Percentiles rank a stretch among this genome's conserved stretches.
Conservation (phyloP, 1,284 basidiomycete genomes). For the Puccinia hordei region DNA sequence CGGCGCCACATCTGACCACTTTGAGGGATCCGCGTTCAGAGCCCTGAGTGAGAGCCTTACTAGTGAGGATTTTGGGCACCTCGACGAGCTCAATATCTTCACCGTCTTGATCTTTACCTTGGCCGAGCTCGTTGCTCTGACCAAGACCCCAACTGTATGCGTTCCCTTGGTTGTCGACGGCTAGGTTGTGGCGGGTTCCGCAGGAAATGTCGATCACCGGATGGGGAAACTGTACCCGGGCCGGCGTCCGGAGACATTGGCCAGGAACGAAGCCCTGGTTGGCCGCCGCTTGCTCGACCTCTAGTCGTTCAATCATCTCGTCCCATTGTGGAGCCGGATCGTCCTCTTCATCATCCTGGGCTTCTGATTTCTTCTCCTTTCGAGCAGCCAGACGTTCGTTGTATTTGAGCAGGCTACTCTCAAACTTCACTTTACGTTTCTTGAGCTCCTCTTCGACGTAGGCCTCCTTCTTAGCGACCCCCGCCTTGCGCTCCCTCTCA, state of each 20-base stretch:
- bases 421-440: constrained; percentile 52
- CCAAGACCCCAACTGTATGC: constrained; percentile 76
- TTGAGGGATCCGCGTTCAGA: constrained; percentile 22
- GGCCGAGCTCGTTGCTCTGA: constrained; percentile 43
- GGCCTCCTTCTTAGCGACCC: constrained; percentile 53
- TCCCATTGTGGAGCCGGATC: constrained; percentile 66
- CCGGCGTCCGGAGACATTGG: constrained; percentile 50
- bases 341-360: constrained; percentile 52
- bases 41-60: constrained; percentile 15
- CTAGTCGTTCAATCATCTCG: constrained; percentile 63
- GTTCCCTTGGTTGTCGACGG: constrained; percentile 74
- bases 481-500: constrained; percentile 57
- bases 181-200: constrained; percentile 80
- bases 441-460: constrained; percentile 58
- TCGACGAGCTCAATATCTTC: constrained; percentile 43
- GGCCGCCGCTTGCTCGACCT: constrained; percentile 58
- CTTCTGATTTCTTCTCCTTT: constrained; percentile 52
- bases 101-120: constrained; percentile 38
- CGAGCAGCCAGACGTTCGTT: constrained; percentile 56
- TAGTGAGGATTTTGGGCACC: constrained; percentile 17
- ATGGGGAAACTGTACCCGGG: constrained; percentile 68
- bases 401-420: constrained; percentile 52
- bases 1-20: constrained; percentile 41
- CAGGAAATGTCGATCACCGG: constrained; percentile 71
- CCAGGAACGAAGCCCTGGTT: constrained; percentile 54